A percentile compares a stretch with the other conserved stretches of the same genome.
Evolutionary conservation across 1,284 basidiomycete genomes (phyloP).

Genomic region (Pisolithus thermaeus): DNA sequence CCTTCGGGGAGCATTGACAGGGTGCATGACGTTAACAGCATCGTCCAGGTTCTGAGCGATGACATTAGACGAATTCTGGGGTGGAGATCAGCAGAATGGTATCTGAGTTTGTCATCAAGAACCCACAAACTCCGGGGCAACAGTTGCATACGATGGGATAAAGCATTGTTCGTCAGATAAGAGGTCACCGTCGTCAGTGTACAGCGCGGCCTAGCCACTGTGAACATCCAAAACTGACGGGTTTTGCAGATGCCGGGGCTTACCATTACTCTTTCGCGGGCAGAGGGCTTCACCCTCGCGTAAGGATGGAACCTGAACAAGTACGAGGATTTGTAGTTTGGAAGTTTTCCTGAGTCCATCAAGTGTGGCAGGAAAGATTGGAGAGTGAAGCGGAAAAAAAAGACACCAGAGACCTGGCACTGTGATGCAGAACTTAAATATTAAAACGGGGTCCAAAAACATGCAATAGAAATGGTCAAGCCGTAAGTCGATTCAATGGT

Average conservation of each 20-base stretch:
- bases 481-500: too few species aligned
- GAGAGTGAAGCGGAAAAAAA: background rate
- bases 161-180: background rate
- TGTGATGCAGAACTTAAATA: background rate
- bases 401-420: background rate
- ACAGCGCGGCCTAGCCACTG: background rate
- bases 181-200: background rate
- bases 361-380: background rate
- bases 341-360: constrained; percentile 2
- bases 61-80: background rate
- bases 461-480: background rate
- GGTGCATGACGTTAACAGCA: background rate
- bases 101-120: background rate
- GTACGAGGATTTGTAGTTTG: background rate
- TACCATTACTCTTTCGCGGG: background rate
- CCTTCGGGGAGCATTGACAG: background rate
- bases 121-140: background rate
- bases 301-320: constrained; percentile 2
- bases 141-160: background rate
- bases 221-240: background rate
- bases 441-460: background rate
- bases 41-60: background rate
- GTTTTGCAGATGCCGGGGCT: background rate
- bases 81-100: background rate
- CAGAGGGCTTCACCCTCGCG: background rate